Evolutionary conservation across 202 grass and related monocot genomes (phyloP), one percentile per base, ranked within the genome.

Genomic region (Alloteropsis angusta): DNA sequence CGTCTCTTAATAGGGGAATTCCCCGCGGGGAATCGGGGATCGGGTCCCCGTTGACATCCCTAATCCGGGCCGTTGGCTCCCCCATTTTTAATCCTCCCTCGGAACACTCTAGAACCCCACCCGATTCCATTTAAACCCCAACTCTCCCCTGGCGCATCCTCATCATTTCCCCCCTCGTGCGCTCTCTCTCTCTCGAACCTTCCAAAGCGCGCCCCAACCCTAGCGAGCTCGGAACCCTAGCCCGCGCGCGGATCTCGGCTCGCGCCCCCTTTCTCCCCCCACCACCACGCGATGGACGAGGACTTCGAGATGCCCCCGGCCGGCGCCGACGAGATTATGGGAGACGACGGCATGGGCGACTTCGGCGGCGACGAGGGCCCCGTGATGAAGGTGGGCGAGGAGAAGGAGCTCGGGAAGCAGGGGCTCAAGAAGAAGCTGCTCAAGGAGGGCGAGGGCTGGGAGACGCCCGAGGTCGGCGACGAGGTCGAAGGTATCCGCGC

Each of bases 391-490:
- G 94, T 78, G 36, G 94, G 94, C 26, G 89, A 97, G 75, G 94
- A 97, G 87, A 94, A 92, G 89, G 94, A 97, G 87, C 49, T 97
- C 73, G 91, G 94, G 59, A 92, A 94, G 25, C 57, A 94, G 71
- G 94, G 94, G 19, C 90, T 97, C 30, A 97, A 87, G 89, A 97
- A 97, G 89, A 97, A 92, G 83, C 91, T 97, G 46, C 72, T 97
- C 42, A 97, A 94, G 83, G 94, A 88, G 70, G 91, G 91, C 1
- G 88, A 94, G 37, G 85, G 89, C 6, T 94, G 91, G 94, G 94
- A 94, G 34, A 85, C 68, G 17, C 91, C 94, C 39, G 94, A 97
- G 84, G 88, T 92, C 79, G 94, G 94, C 82, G 94, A 97, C 71
- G 94, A 97, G 87, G 94, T 97, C 3, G 94, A 97, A 94, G 94